Evolutionary conservation across 108 stramenopile genomes (phyloP).

Genomic region (Cyclotella choctawhatcheeana): DNA sequence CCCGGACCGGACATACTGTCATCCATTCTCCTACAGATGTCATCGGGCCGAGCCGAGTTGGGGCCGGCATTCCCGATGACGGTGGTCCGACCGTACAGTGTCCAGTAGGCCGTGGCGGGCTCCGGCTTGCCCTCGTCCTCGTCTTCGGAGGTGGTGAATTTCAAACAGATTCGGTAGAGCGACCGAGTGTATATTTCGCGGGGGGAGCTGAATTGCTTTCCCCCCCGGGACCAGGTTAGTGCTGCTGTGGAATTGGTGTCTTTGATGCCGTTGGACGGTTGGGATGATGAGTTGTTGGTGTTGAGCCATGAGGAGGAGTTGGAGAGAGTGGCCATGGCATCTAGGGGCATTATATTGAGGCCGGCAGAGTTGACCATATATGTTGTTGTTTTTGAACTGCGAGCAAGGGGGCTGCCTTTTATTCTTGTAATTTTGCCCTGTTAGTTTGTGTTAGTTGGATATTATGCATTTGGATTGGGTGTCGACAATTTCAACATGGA

Average conservation of each 20-base stretch:
- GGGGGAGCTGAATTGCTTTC: conserved; percentile 77
- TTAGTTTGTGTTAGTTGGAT: conserved; percentile 4
- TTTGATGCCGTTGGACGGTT: conserved; percentile 10
- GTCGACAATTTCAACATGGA: no score
- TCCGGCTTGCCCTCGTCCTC: conserved; percentile 93
- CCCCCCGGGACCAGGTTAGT: conserved; percentile 74
- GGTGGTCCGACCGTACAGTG: conserved; percentile 78
- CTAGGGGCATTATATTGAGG: conserved; percentile 13
- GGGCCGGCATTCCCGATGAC: conserved; percentile 88
- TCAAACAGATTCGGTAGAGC: conserved; percentile 83
- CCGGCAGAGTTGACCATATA: conserved; percentile 9
- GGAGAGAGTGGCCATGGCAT: conserved; percentile 19
- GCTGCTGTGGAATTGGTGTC: background rate
- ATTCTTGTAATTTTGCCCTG: no score
- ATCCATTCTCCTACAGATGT: conserved; percentile 90
- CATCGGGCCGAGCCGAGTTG: conserved; percentile 74
- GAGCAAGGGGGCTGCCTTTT: background rate
- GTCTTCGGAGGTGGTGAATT: conserved; percentile 92
- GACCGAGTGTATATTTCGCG: conserved; percentile 87
- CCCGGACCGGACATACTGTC: conserved; percentile 88
- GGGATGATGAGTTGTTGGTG: background rate
- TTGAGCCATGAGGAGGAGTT: conserved; percentile 17
- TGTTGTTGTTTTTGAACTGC: background rate
- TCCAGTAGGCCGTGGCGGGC: conserved; percentile 90
- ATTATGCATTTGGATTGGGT: no score